A percentile compares a stretch with the other conserved stretches of the same genome.
These are phyloP conservation scores for Aspergillus unguis DNA, from an alignment of 2,329 filamentous ascomycete species.

Conservation along the genomic window DNA sequence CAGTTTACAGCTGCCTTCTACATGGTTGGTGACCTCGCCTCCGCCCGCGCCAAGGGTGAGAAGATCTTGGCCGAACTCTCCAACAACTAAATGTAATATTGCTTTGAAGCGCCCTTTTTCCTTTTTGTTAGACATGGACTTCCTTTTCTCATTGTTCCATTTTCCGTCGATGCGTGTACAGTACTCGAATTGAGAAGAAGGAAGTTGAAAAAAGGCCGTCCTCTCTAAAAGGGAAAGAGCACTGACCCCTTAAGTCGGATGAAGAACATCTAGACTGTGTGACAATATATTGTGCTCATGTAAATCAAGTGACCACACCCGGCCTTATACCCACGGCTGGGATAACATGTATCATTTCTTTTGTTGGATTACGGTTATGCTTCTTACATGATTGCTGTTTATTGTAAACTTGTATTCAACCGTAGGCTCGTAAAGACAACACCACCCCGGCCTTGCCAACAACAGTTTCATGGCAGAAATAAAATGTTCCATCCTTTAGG, in stretches of 20 bases:
- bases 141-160: conserved; percentile 34
- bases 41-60: conserved; percentile 94
- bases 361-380: conserved; percentile 19
- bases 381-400: conserved; percentile 1
- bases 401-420: background rate
- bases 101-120: conserved; percentile 38
- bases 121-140: conserved; percentile 30
- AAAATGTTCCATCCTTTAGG: no score
- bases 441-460: no score
- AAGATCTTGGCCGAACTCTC: conserved; percentile 98
- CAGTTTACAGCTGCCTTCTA: conserved; percentile 67
- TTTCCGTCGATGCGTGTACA: conserved; percentile 41
- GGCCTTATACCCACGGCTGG: conserved; percentile 33
- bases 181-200: conserved; percentile 39
- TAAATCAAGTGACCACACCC: conserved; percentile 39
- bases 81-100: conserved; percentile 48
- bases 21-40: conserved; percentile 97
- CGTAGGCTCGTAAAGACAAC: no score
- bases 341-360: conserved; percentile 30
- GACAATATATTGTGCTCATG: conserved; percentile 39
- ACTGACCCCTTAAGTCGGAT: conserved; percentile 25
- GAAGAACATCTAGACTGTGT: conserved; percentile 30
- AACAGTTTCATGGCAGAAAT: no score
- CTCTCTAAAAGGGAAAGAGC: conserved; percentile 19
- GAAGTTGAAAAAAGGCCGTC: conserved; percentile 24